Evolutionary conservation across 495 filamentous ascomycete genomes (phyloP).

Genomic region (Ramalina peruviana): DNA sequence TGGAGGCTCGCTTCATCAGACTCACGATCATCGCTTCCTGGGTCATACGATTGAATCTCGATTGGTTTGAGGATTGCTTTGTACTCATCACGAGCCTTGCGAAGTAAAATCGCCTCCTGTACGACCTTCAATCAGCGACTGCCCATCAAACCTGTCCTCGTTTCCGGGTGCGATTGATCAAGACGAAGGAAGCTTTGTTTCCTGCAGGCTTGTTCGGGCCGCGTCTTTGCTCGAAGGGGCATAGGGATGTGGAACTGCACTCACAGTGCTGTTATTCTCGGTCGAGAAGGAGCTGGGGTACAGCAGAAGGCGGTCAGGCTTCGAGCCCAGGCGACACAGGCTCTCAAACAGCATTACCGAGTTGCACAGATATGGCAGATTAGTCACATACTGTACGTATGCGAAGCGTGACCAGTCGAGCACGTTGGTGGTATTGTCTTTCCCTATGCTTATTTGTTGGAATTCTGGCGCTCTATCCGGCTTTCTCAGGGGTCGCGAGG

Average conservation of each 20-base stretch:
- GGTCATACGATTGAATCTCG: slow-evolving; percentile 32
- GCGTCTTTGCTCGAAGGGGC: neutral
- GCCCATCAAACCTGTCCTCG: neutral
- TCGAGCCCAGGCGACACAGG: slow-evolving; percentile 40
- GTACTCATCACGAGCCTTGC: slow-evolving; percentile 44
- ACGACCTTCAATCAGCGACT: neutral
- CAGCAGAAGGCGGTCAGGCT: slow-evolving; percentile 48
- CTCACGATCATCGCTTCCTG: slow-evolving; percentile 25
- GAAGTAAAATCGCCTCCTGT: slow-evolving; percentile 15
- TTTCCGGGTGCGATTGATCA: neutral
- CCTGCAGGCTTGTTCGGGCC: neutral
- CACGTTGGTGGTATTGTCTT: neutral
- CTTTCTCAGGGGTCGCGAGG: neutral
- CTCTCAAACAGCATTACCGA: slow-evolving; percentile 58
- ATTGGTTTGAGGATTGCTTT: slow-evolving; percentile 44
- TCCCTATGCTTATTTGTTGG: neutral
- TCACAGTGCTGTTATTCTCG: slow-evolving; percentile 30
- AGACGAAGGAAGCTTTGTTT: neutral
- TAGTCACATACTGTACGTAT: slow-evolving; percentile 57
- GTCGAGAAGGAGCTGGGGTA: slow-evolving; percentile 43
- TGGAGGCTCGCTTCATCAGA: neutral
- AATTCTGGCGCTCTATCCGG: neutral
- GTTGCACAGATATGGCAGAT: slow-evolving; percentile 54
- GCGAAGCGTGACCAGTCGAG: slow-evolving; percentile 47
- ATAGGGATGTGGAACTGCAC: slow-evolving; percentile 23